Evolutionary conservation across 805 yeast species (phyloP), one percentile per base, ranked within the genome.

Genomic region (Yamadazyma ubonensis): DNA sequence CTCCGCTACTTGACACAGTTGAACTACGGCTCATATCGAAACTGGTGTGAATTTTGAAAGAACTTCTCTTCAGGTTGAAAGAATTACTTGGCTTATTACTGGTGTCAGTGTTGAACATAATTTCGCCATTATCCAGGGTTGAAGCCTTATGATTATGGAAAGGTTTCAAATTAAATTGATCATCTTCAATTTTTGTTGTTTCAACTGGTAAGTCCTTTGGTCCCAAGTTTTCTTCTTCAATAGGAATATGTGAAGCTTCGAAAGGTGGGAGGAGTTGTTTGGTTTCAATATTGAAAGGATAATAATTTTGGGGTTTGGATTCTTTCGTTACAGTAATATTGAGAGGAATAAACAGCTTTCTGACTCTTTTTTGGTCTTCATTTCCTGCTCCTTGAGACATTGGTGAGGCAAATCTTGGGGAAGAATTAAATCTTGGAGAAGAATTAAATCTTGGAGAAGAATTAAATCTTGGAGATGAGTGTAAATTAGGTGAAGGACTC

Each of bases 331-430:
- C 33, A 14, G 46, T 41, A 6, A 52, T 51, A 29, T 46, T 38
- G 14, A 52, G 44, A 5, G 58, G 58, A 9, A 54, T 43, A 29
- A 54, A 54, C 38, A 40, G 42, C 15, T 36, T 43, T 26, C 57
- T 45, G 5, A 48, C 39, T 25, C 20, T 32, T 25, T 21, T 37
- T 16, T n/a, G 12, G 4, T 36, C 34, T 9, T 36, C 41, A 21
- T 8, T 10, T 2, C 25, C 8, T 4, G 19, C 16, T 23, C 14
- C 19, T 17, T 30, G 27, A 3, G 38, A 27, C 19, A n/a, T 18
- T 14, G 33, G 28, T 21, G 30, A 16, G 12, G 40, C 37, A 21
- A 18, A 6, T 6, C 4, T 20, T 19, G 27, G 27, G 6, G 27
- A 32, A 7, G 35, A 17, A 29, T 19, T 30, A 23, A 41, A 31